Evolutionary conservation across 768 basidiomycete species (phyloP).

Genomic region (Sarcodon aspratus): DNA sequence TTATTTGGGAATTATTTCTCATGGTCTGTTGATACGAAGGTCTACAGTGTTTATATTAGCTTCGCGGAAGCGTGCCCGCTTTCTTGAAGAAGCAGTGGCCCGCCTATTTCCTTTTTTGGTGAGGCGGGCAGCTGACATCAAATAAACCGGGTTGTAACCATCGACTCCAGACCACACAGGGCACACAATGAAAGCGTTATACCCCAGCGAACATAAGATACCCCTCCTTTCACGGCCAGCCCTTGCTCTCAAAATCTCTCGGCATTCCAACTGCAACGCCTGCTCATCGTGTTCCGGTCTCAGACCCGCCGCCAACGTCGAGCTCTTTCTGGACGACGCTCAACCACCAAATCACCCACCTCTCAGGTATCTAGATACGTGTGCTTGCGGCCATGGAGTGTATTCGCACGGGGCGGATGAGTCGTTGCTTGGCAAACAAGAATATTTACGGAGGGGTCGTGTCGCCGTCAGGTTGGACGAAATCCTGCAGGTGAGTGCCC

Average conservation of each 20-base stretch:
- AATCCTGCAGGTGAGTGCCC: conserved; percentile 52
- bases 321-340: conserved; percentile 51
- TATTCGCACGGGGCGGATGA: conserved; percentile 59
- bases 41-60: too few species aligned
- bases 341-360: conserved; percentile 53
- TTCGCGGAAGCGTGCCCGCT: too few species aligned
- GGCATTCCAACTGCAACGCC: conserved; percentile 60
- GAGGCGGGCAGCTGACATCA: background rate
- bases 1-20: too few species aligned
- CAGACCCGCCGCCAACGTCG: conserved; percentile 45
- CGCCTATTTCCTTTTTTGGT: background rate
- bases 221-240: conserved; percentile 36
- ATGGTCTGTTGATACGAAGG: too few species aligned
- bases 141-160: background rate
- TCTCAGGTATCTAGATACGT: conserved; percentile 42
- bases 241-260: conserved; percentile 67
- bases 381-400: conserved; percentile 60
- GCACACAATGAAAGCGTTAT: conserved; percentile 46
- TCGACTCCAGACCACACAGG: conserved; percentile 1
- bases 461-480: conserved; percentile 78
- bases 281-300: conserved; percentile 66
- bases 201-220: conserved; percentile 49
- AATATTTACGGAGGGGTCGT: conserved; percentile 61
- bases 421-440: conserved; percentile 39
- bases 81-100: too few species aligned